These are phyloP conservation scores for Paraphysoderma sedebokerense DNA, from an alignment of 371 early-diverging fungal genomes.

Conservation along the genomic window DNA sequence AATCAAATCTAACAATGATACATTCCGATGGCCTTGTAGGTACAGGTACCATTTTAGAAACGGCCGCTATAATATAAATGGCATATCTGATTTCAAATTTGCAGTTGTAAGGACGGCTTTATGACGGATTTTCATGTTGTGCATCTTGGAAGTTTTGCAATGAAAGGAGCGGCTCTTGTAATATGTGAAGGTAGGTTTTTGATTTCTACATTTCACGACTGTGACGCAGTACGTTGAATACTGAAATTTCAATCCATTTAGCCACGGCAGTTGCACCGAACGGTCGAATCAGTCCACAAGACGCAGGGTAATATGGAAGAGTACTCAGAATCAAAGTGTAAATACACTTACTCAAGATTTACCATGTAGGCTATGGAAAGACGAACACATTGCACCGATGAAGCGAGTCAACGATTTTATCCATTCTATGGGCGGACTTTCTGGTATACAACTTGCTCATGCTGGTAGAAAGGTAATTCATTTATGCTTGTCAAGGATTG, in stretches of 20 bases:
- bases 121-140: constrained; percentile 42
- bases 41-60: constrained; percentile 2
- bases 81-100: constrained; percentile 12
- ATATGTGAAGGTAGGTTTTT: too few species aligned
- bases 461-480: constrained; percentile 54
- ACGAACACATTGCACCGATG: constrained; percentile 46
- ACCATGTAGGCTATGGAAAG: constrained; percentile 63
- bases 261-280: constrained; percentile 55
- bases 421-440: constrained; percentile 37
- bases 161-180: constrained; percentile 52
- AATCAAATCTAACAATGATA: too few species aligned
- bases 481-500: neutral
- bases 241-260: too few species aligned
- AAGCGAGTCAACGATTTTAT: constrained; percentile 38
- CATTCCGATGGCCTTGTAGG: too few species aligned
- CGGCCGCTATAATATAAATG: neutral
- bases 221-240: constrained; percentile 1
- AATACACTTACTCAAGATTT: too few species aligned
- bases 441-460: constrained; percentile 64
- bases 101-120: constrained; percentile 36
- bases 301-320: too few species aligned
- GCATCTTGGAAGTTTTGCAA: constrained; percentile 49
- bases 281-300: constrained; percentile 60
- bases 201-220: neutral
- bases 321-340: too few species aligned